Base-by-base conservation (phyloP, 208 protist genomes). In the Trichomonas gallinae region DNA sequence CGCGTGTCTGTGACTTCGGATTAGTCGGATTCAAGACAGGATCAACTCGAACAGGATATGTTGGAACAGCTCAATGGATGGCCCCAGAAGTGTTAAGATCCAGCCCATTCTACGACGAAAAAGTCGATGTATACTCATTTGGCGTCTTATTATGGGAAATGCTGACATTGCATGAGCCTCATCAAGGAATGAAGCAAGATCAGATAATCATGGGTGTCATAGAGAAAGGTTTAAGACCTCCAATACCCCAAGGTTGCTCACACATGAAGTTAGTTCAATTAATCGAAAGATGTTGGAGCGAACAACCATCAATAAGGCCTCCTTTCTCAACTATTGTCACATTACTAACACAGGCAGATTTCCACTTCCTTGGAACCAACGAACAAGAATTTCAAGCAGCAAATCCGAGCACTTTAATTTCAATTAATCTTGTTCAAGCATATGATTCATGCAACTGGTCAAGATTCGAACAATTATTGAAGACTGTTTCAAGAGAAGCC, bases 111-210 rank as follows among this genome's bases (percentile, higher is more conserved):
- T 97, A 97, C 72, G 96, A 97, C 58, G 96, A 96, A 8, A 96
- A 96, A 38, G 97, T 97, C 0, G 97, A 98, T 51, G 96, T 97
- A 15, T 98, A 97, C 42, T 97, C 96, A 23, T 98, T 96, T 96
- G 97, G 97, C 58, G 97, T 98, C 34, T 96, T 98, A 3, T 91
- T 98, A 38, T 97, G 97, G 15, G 97, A 98, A 88, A 87, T 98
- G 23, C 96, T 98, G 15, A 97, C 96, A 8, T 44, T 97, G 21
- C 13, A 89, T 44, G 46, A 97, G 44, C 97, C 97, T 36, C 97
- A 93, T 51, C 0, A 9, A 8, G 34, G 34, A 9, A 93, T 93
- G 87, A 58, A 9, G 38, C 87, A 93, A 93, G 87, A 93, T 8
- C 87, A 93, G 15, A 51, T 93, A 8, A 44, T 93, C 0, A 34